These are phyloP conservation scores for Yamadazyma songkhlaensis DNA, from an alignment of 1,139 yeast species.

Conservation along the genomic window DNA sequence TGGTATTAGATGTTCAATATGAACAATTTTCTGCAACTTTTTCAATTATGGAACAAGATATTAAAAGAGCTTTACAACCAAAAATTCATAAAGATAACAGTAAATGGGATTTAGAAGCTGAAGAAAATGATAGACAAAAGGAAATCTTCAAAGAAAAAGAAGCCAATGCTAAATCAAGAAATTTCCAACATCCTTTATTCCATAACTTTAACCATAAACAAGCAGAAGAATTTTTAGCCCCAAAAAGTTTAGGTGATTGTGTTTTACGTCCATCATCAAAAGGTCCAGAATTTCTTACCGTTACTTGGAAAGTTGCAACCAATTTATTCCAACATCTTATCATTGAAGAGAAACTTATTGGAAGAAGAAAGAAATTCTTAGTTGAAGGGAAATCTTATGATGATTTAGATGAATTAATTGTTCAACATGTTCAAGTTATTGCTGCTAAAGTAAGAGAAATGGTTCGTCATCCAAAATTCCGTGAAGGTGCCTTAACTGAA, in stretches of 20 bases:
- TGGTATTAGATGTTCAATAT: constrained; percentile 66
- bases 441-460: constrained; percentile 83
- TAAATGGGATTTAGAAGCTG: constrained; percentile 84
- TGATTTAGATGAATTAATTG: constrained; percentile 91
- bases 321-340: constrained; percentile 89
- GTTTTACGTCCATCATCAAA: constrained; percentile 93
- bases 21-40: constrained; percentile 71
- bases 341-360: constrained; percentile 63
- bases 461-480: constrained; percentile 85
- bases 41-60: constrained; percentile 65
- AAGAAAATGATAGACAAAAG: constrained; percentile 57
- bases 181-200: constrained; percentile 90
- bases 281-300: constrained; percentile 83
- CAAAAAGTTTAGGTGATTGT: constrained; percentile 85
- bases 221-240: constrained; percentile 91
- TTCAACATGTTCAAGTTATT: constrained; percentile 82
- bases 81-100: constrained; percentile 54
- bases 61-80: constrained; percentile 54
- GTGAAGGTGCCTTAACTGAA: constrained; percentile 74
- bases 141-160: constrained; percentile 61
- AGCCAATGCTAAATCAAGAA: constrained; percentile 55
- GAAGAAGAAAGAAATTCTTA: constrained; percentile 57
- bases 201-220: constrained; percentile 78
- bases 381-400: constrained; percentile 72
- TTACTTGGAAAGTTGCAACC: constrained; percentile 95